A percentile compares a stretch with the other conserved stretches of the same genome.
Conservation (phyloP, 2,329 filamentous ascomycete species). For the Sarocladium kiliense region DNA sequence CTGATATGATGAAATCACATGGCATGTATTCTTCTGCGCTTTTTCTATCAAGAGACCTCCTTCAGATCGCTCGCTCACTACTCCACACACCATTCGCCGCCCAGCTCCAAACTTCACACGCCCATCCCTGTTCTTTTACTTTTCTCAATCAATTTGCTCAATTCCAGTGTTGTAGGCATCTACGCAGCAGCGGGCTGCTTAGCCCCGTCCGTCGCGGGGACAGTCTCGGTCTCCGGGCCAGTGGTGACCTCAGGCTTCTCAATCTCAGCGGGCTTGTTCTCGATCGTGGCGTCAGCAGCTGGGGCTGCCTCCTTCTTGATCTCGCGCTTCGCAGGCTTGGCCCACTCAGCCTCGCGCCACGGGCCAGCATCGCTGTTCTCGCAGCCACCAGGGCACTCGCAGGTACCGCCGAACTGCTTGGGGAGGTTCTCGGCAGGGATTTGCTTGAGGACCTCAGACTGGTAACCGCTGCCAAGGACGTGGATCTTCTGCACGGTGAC, state of each 20-base stretch:
- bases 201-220: conserved; percentile 25
- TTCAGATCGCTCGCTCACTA: conserved; percentile 7
- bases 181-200: conserved; percentile 14
- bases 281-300: conserved; percentile 27
- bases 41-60: conserved; percentile 8
- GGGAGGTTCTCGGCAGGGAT: conserved; percentile 88
- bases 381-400: conserved; percentile 79
- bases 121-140: background rate
- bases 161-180: background rate
- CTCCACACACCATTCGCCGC: conserved; percentile 1
- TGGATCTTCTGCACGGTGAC: conserved; percentile 96
- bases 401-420: conserved; percentile 76
- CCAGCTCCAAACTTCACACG: conserved; percentile 2
- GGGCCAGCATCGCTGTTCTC: conserved; percentile 83
- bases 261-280: conserved; percentile 35
- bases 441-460: conserved; percentile 78
- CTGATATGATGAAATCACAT: background rate
- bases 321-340: conserved; percentile 60
- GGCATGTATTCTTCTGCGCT: conserved; percentile 1
- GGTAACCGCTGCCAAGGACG: conserved; percentile 75
- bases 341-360: conserved; percentile 71
- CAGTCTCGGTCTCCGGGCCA: conserved; percentile 25
- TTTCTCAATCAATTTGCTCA: background rate
- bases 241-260: conserved; percentile 26
- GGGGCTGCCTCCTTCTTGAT: conserved; percentile 35